Evolutionary conservation across 1,284 basidiomycete genomes (phyloP), one percentile per base, ranked within the genome.

Genomic region (Naganishia cerealis): DNA sequence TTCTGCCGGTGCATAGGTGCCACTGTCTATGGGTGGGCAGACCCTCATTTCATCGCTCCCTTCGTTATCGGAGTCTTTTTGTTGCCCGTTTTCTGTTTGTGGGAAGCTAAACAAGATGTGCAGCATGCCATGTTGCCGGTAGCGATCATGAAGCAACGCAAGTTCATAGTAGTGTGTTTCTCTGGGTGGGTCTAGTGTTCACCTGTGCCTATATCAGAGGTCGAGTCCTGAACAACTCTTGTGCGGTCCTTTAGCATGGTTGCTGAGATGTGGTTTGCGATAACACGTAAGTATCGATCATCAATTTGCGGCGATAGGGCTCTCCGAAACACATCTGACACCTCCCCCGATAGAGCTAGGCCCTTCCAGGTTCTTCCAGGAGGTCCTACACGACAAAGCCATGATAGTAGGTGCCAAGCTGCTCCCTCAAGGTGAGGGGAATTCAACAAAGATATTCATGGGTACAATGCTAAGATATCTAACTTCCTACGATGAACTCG

Each of bases 31-130:
- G 58, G 58, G 0, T 61, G 58, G 46, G 1, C 46, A 1, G 18
- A 29, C n/a, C 18, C 58, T 18, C 1, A 29, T 2, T 61, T 48
- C 33, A 52, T 61, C 18, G 58, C 58, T 7, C 58, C 58, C 4
- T 61, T 61, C 29, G n/a, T 24, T 33, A 50, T 61, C 58, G 36
- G 46, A 5, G n/a, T 61, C 15, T 4, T 61, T 8, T 16, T 61
- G 2, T 18, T 61, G 9, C 58, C 58, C 5, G 13, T 10, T 0
- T 61, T 61, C 36, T 61, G 58, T n/a, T 3, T 33, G 18, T 61
- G 58, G 58, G 58, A 61, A n/a, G 33, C 33, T 8, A 48, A 36
- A 13, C 58, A 50, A 33, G 58, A 61, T n/a, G 58, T 21, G 10
- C 46, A 18, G 4, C 38, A 61, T n/a, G 58, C 58, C 2, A 61